Conservation (phyloP, 1,139 yeast genomes). For the Taphrina communis region DNA sequence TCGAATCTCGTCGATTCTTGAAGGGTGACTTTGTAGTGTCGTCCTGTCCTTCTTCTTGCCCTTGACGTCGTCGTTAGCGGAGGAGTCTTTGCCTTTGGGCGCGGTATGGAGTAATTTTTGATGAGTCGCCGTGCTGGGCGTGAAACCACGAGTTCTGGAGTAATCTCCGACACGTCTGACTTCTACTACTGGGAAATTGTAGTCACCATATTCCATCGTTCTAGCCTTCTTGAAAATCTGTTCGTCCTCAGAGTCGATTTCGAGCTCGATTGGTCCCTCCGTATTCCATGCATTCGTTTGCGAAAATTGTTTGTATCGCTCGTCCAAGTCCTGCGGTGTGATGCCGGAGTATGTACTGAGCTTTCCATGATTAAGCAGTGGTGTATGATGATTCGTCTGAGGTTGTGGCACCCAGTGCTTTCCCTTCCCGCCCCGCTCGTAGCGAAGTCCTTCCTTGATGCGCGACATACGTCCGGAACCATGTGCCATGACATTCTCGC, state of each 20-base stretch:
- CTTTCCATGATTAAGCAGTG: conserved; percentile 14
- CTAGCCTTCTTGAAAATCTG: conserved; percentile 55
- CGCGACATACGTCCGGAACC: conserved; percentile 70
- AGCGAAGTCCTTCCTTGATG: conserved; percentile 81
- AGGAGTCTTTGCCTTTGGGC: conserved; percentile 36
- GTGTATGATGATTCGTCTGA: conserved; percentile 16
- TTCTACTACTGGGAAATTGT: conserved; percentile 64
- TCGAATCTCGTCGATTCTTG: conserved; percentile 30
- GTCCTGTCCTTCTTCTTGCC: conserved; percentile 17
- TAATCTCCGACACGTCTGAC: conserved; percentile 55
- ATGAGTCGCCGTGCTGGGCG: conserved; percentile 40
- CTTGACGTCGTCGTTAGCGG: conserved; percentile 23
- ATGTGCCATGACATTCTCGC: conserved; percentile 51
- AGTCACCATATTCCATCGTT: conserved; percentile 60
- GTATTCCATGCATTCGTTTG: conserved; percentile 27
- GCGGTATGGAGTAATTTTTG: conserved; percentile 17
- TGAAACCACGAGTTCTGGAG: conserved; percentile 19
- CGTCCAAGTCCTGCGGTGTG: conserved; percentile 17
- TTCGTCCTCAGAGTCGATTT: conserved; percentile 55
- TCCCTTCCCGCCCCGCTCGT: conserved; percentile 74
- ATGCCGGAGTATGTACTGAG: conserved; percentile 2
- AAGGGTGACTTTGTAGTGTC: conserved; percentile 31
- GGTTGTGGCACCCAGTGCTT: conserved; percentile 78
- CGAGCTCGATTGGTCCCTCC: conserved; percentile 48
- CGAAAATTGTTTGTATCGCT: conserved; percentile 26